Percentiles rank a stretch among this genome's conserved stretches.
Evolutionary conservation across 2,329 filamentous ascomycete genomes (phyloP).

Genomic region (Thelonectria olida): DNA sequence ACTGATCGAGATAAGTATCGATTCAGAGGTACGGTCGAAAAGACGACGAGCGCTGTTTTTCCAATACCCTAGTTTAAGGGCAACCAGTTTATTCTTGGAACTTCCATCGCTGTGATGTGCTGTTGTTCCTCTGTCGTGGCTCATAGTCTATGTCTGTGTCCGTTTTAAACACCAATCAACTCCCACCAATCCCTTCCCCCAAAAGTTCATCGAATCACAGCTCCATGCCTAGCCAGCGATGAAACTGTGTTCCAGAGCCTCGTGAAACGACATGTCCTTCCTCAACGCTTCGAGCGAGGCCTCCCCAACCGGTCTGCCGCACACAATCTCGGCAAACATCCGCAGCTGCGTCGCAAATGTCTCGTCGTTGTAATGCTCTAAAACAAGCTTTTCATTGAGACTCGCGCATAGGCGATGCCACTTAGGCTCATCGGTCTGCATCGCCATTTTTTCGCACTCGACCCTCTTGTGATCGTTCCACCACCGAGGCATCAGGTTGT

Average conservation of each 20-base stretch:
- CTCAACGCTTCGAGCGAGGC: background rate
- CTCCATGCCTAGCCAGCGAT: background rate
- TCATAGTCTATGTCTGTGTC: no score
- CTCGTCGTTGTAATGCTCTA: slow-evolving; percentile 48
- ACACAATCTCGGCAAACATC: slow-evolving; percentile 50
- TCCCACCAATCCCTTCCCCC: background rate
- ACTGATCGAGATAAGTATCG: no score
- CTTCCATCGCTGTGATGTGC: no score
- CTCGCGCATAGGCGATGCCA: slow-evolving; percentile 39
- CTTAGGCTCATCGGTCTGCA: slow-evolving; percentile 30
- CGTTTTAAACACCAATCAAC: no score
- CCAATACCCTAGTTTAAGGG: no score
- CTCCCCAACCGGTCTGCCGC: background rate
- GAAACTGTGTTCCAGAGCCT: background rate
- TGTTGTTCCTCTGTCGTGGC: no score
- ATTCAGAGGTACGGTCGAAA: no score
- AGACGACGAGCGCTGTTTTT: no score
- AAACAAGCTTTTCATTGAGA: slow-evolving; percentile 43
- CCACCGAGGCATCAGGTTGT: slow-evolving; percentile 49
- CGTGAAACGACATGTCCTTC: background rate
- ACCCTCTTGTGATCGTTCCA: slow-evolving; percentile 46
- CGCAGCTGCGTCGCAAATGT: slow-evolving; percentile 54
- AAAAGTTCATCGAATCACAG: background rate
- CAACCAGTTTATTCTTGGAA: no score
- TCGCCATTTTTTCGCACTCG: slow-evolving; percentile 43